phyloP scores from a whole-genome alignment of 805 yeast species.

The Blastobotrys muscicola region DNA sequence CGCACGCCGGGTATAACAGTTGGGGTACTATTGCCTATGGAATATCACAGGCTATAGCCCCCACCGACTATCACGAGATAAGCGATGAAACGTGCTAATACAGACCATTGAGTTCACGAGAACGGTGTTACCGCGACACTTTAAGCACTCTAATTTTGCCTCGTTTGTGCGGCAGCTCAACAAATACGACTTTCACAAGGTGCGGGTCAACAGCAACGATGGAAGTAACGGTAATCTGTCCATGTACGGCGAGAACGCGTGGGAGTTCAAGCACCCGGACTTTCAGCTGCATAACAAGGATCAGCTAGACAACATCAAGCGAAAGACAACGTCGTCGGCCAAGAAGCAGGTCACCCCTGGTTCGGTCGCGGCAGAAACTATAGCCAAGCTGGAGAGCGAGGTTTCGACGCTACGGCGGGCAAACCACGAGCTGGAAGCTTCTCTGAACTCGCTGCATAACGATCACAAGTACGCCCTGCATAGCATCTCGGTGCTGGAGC shows the following conservation, averaged over 20 bases:
- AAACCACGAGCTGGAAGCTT: slow-evolving; percentile 6
- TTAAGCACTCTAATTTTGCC: slow-evolving; percentile 91
- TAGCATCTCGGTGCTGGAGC: background rate
- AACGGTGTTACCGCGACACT: slow-evolving; percentile 80
- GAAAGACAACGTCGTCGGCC: slow-evolving; percentile 62
- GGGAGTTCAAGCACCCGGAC: slow-evolving; percentile 94
- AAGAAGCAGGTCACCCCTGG: slow-evolving; percentile 20
- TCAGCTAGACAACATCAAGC: slow-evolving; percentile 76
- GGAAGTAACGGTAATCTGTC: slow-evolving; percentile 5
- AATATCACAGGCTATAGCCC: background rate
- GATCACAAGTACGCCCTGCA: background rate
- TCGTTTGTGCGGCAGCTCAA: slow-evolving; percentile 91
- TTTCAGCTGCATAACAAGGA: slow-evolving; percentile 67
- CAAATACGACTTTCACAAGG: slow-evolving; percentile 96
- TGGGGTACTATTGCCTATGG: too few relatives aligned
- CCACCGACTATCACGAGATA: too few relatives aligned
- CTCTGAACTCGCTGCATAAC: background rate
- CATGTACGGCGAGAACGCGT: slow-evolving; percentile 38
- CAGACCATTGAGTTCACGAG: slow-evolving; percentile 78
- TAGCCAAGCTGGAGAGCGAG: slow-evolving; percentile 3
- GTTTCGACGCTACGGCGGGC: slow-evolving; percentile 1
- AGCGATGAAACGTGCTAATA: too few relatives aligned
- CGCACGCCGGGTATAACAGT: too few relatives aligned
- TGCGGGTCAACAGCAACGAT: slow-evolving; percentile 34
- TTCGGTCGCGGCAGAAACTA: slow-evolving; percentile 1